Evolutionary conservation across 495 filamentous ascomycete species (phyloP).

Genomic region (Penicillium cinerascens): DNA sequence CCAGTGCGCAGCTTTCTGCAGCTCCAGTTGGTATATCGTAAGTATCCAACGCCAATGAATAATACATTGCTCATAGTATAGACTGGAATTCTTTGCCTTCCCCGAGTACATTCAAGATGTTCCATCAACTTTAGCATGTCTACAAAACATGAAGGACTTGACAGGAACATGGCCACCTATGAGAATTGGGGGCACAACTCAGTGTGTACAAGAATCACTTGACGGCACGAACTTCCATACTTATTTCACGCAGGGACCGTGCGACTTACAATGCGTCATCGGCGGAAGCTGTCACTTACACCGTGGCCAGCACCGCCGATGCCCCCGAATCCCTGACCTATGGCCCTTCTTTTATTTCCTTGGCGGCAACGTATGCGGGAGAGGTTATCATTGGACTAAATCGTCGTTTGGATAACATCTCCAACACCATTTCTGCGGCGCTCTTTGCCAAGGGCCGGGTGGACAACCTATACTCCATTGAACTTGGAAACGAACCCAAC

Average conservation of each 20-base stretch:
- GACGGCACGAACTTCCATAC: not conserved
- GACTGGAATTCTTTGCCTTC: conserved; percentile 59
- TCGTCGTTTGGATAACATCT: conserved; percentile 51
- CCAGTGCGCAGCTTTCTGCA: conserved; percentile 12
- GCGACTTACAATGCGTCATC: conserved; percentile 51
- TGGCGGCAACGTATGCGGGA: conserved; percentile 51
- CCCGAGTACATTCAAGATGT: conserved; percentile 57
- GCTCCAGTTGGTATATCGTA: conserved; percentile 54
- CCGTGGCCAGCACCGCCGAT: conserved; percentile 50
- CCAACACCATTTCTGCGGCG: conserved; percentile 55
- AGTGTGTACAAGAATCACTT: conserved; percentile 19
- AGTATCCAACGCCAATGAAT: conserved; percentile 6
- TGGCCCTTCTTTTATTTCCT: conserved; percentile 51
- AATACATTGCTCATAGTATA: conserved; percentile 6
- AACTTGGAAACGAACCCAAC: conserved; percentile 61
- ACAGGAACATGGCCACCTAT: conserved; percentile 55
- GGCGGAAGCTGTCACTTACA: conserved; percentile 50
- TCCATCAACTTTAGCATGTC: conserved; percentile 51
- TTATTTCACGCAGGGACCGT: conserved; percentile 36
- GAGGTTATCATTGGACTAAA: conserved; percentile 56
- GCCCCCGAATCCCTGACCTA: conserved; percentile 54
- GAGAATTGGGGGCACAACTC: conserved; percentile 58
- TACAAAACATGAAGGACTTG: conserved; percentile 51
- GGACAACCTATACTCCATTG: conserved; percentile 53
- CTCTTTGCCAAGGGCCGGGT: conserved; percentile 43